Base-by-base conservation (phyloP, 352 stramenopile genomes). In the Phytophthora macrochlamydospora region DNA sequence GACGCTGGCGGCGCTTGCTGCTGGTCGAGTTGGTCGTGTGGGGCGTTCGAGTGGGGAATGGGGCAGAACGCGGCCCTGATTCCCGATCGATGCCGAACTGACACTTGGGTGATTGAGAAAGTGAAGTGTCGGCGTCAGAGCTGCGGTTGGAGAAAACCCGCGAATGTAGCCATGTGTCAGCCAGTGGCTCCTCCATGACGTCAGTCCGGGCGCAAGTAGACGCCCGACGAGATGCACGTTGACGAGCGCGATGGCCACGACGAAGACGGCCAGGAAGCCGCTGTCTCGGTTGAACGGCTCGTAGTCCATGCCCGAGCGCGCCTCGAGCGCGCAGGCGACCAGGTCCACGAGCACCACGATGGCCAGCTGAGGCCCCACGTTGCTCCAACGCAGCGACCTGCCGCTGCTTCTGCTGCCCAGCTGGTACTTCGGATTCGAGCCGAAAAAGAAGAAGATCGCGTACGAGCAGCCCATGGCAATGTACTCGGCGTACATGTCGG, bases 401-500 rank as follows among this genome's bases (percentile, higher is more conserved):
- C n/a, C 1, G 18, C 13, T 65, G 59, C 40, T 33, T 6, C 18
- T 52, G 31, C 28, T 52, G 1, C 18, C 48, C 18, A 71, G 35
- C 5, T 54, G 40, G 51, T 77, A 85, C 29, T 77, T 69, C 2
- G 64, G 67, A 13, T 83, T 70, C 24, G 73, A 62, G 13, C 49
- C 61, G 49, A 74, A 76, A 38, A 85, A 61, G 18, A 66, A 59
- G 55, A 83, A 44, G n/a, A 78, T 73, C 1, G 56, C 54, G 35
- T 70, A 70, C 1, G 69, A 84, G 45, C 75, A 75, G 8, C 67
- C 64, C 51, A 85, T 80, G 13, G 70, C 75, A 9, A 85, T 79
- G 64, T 87, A 87, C 66, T 87, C 75, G 32, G 71, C 66, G 31
- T 65, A 59, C 71, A 83, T 85, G 46, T 80, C 65, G 13, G 64